Percentiles rank a stretch among this genome's conserved stretches.
Evolutionary conservation across 352 stramenopile genomes (phyloP).

Genomic region (Phytophthora podocarpi): DNA sequence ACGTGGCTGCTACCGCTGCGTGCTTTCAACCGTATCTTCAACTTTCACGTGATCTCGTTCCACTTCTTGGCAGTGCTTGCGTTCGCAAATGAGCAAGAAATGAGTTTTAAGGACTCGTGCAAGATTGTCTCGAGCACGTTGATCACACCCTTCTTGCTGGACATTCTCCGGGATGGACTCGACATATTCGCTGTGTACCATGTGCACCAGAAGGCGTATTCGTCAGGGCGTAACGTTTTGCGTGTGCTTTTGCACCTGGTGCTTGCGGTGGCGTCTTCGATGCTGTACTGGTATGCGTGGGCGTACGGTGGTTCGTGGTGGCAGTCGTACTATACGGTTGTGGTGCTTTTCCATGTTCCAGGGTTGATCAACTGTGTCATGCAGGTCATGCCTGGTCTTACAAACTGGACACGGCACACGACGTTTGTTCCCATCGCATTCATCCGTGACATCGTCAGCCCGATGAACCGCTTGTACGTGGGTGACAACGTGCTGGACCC

Average conservation of each 20-base stretch:
- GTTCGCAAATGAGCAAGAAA: constrained; percentile 92
- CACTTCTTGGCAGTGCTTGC: constrained; percentile 94
- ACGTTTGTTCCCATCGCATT: constrained; percentile 67
- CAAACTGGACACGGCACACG: constrained; percentile 82
- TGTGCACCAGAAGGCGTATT: constrained; percentile 42
- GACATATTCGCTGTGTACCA: constrained; percentile 90
- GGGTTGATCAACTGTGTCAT: constrained; percentile 76
- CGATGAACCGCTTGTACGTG: constrained; percentile 97
- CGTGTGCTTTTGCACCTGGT: constrained; percentile 81
- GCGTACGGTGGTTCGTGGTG: constrained; percentile 64
- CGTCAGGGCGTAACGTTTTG: constrained; percentile 86
- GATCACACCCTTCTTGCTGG: constrained; percentile 90
- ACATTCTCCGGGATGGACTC: constrained; percentile 91
- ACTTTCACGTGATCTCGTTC: constrained; percentile 98
- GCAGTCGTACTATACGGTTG: constrained; percentile 62
- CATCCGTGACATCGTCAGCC: constrained; percentile 88
- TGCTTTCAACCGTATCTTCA: constrained; percentile 95
- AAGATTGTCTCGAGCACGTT: constrained; percentile 92
- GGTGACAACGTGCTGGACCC: constrained; percentile 97
- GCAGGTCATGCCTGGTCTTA: constrained; percentile 77
- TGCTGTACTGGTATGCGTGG: constrained; percentile 87
- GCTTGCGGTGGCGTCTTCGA: constrained; percentile 61
- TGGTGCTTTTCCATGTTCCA: constrained; percentile 67
- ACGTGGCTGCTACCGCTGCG: constrained; percentile 96
- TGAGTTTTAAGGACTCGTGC: constrained; percentile 82